Base-by-base conservation (phyloP, 805 yeast genomes). In the Candida krabiensis region DNA sequence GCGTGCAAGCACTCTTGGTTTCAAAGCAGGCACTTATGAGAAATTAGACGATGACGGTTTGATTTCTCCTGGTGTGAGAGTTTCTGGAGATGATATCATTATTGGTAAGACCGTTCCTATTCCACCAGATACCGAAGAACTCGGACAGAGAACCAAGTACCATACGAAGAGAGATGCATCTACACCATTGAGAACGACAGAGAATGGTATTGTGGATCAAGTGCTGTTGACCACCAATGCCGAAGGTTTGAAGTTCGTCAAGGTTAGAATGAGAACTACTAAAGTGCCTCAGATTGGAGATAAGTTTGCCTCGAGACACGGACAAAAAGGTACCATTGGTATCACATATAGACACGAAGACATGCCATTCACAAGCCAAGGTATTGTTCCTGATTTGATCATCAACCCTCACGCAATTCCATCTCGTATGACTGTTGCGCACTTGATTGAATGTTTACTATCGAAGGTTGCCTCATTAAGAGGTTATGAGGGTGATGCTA, bases 381-480 rank as follows among this genome's bases (percentile, higher is more conserved):
- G 99, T 64, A 67, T 91, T 61, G 97, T 91, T 26, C 99, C 99
- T 6, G 99, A 93, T 69, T 74, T 93, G 60, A 88, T 93, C 57
- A 93, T 93, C 63, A 93, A 93, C 65, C 99, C 99, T 2, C 99
- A 93, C 68, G 99, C 98, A 61, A 93, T 93, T 77, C 99, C 99
- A 53, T 93, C 99, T 41, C 97, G 99, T 78, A 93, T 93, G 99
- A 93, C 99, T 28, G 99, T 93, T 44, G 99, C 99, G 34, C 98
- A 93, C 74, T 83, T 93, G 73, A 91, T 93, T 67, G 99, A 93
- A 73, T 93, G 99, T 84, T 73, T 93, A 64, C 72, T 93, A 55
- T 85, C 96, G 35, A 93, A 93, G 68, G 98, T 93, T 29, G 90
- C 97, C 4, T 81, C 98, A 2, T 73, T 93, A 53, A 83, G 95